A percentile compares a stretch with the other conserved stretches of the same genome.
Conservation (phyloP, 805 yeast genomes). For the Yamadazyma kitorensis region DNA sequence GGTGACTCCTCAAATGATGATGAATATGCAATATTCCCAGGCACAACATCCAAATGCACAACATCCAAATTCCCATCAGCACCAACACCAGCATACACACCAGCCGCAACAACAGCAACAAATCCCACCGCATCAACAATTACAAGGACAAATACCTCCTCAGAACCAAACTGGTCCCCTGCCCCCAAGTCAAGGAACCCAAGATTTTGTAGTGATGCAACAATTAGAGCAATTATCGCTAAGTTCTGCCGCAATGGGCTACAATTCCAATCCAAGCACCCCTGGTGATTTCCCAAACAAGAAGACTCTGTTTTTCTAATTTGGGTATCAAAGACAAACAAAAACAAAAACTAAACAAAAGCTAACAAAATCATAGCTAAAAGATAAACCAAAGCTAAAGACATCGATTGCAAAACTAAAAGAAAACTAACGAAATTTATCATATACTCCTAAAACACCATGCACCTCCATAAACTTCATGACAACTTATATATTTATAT, state of each 20-base stretch:
- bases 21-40: too few species aligned
- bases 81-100: constrained; percentile 7
- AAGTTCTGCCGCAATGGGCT: constrained; percentile 47
- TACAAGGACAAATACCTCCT: constrained; percentile 4
- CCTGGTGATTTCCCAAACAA: constrained; percentile 14
- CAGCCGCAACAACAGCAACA: constrained; percentile 7
- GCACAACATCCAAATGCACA: too few species aligned
- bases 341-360: not conserved
- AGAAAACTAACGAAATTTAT: too few species aligned
- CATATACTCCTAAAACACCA: too few species aligned
- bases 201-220: constrained; percentile 38
- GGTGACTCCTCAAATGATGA: constrained; percentile 9
- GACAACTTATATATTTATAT: too few species aligned
- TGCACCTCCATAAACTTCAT: too few species aligned
- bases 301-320: constrained; percentile 8
- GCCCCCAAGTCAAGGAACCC: constrained; percentile 15
- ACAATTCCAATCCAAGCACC: constrained; percentile 43
- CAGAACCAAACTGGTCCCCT: too few species aligned
- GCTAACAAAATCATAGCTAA: not conserved
- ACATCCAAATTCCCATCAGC: too few species aligned
- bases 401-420: too few species aligned
- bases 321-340: too few species aligned
- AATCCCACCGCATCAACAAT: constrained; percentile 14
- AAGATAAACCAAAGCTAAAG: too few species aligned
- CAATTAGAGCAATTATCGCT: constrained; percentile 46